Conservation (phyloP, 148 eudicot species). For the Polygonum maritimum region DNA sequence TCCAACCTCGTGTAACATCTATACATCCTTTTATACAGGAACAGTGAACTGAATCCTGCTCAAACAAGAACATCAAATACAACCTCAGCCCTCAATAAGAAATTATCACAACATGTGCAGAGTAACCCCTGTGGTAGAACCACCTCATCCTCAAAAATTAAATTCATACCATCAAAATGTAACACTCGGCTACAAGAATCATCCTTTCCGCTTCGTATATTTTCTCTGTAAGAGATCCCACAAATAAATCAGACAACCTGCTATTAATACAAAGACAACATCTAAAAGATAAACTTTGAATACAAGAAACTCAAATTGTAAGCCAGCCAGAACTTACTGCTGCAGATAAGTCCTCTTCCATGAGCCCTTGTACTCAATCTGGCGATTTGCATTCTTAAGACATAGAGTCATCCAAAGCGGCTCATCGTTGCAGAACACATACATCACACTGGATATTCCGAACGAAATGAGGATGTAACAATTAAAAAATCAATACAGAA, state of each 20-base stretch:
- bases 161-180: conserved; percentile 63
- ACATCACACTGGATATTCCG: conserved; percentile 75
- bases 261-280: background rate
- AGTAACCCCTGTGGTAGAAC: background rate
- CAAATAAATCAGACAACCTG: conserved; percentile 1
- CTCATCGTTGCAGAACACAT: conserved; percentile 93
- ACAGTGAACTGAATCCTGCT: conserved; percentile 85
- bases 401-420: conserved; percentile 96
- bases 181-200: conserved; percentile 32
- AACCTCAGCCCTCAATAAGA: background rate
- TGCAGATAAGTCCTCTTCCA: conserved; percentile 79
- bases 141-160: background rate
- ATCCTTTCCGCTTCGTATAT: conserved; percentile 25
- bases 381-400: conserved; percentile 41
- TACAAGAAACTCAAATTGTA: background rate
- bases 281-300: background rate
- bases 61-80: conserved; percentile 11
- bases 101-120: background rate
- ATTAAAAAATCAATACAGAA: background rate
- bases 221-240: conserved; percentile 28
- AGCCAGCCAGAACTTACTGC: conserved; percentile 35
- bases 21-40: conserved; percentile 70
- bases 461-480: background rate
- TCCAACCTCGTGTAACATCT: conserved; percentile 67
- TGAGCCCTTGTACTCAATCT: conserved; percentile 73